Base-by-base conservation (phyloP, 805 yeast species). In the Yamadazyma takamatsuzukensis region DNA sequence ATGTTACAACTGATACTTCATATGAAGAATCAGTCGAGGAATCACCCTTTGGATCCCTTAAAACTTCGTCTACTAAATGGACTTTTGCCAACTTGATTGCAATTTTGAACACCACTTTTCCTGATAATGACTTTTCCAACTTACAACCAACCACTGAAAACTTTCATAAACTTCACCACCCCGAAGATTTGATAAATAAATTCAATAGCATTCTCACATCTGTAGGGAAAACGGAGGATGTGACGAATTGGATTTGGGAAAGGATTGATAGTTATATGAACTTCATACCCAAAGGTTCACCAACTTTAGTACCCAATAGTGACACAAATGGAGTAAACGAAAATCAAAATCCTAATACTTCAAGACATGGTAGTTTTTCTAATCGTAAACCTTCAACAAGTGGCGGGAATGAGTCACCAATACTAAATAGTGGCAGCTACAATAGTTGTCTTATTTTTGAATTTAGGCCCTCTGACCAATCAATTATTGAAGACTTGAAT, bases 61-160 rank as follows among this genome's bases (percentile, higher is more conserved):
- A 82, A 49, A 82, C 81, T 47, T 76, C 82, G n/a, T 78, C 93
- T 1, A 83, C 95, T 27, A 74, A 96, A 43, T 82, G 87, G 56
- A 80, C 89, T 2, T 93, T 90, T 64, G 93, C 96, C 0, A 85
- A 89, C 52, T 65, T 93, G 29, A 85, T 93, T 38, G 93, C 95
- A 1, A 88, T 89, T 21, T 68, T 93, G 33, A 93, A 93, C 56
- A 84, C 94, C 6, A 81, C 94, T 4, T 90, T 85, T 53, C 97
- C 98, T 0, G 98, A 93, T 55, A 96, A 93, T 51, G 98, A 93
- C 53, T 93, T 90, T 49, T 74, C 94, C 9, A 74, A 82, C 16
- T 72, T 93, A 41, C 87, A 85, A 51, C 98, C 98, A 2, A 74
- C 84, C n/a, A 74, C 76, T 5, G 67, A 63, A 15, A 69, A 74